Conservation (phyloP, 2,329 filamentous ascomycete genomes). For the Chaetothyriales sp. region DNA sequence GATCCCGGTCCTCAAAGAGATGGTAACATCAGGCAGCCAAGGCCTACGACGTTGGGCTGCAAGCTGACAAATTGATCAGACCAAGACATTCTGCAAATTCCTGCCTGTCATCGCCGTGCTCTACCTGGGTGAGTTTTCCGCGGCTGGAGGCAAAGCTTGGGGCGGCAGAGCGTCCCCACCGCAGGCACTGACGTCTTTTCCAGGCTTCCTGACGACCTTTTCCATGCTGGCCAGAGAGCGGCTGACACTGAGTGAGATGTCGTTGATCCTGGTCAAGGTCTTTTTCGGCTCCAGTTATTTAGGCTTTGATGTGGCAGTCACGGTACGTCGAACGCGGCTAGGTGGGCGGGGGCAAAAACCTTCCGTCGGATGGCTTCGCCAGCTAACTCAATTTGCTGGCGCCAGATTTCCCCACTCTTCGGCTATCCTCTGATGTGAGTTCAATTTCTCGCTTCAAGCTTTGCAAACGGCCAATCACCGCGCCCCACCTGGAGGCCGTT, state of each 20-base stretch:
- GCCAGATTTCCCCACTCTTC: constrained; percentile 17
- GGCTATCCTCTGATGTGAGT: constrained; percentile 18
- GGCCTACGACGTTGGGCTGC: neutral
- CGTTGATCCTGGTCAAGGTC: constrained; percentile 45
- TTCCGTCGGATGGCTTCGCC: neutral
- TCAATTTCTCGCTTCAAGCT: constrained; percentile 1
- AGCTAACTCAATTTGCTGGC: constrained; percentile 4
- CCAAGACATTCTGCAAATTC: constrained; percentile 80
- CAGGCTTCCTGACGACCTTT: constrained; percentile 70
- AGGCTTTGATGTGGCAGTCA: constrained; percentile 37
- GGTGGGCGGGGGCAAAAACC: neutral
- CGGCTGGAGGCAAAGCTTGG: too few species aligned
- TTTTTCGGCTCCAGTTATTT: constrained; percentile 48
- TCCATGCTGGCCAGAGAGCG: constrained; percentile 43
- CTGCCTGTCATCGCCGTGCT: constrained; percentile 62
- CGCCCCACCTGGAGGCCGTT: constrained; percentile 1
- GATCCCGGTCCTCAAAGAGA: constrained; percentile 83
- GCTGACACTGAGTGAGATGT: constrained; percentile 41
- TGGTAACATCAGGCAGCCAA: constrained; percentile 38
- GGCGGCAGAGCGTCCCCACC: neutral
- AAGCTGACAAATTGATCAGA: constrained; percentile 26
- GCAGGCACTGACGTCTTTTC: constrained; percentile 1
- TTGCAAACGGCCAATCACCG: neutral
- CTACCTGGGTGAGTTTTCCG: constrained; percentile 50
- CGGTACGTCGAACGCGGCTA: constrained; percentile 15